Evolutionary conservation across 305 asterid genomes (phyloP), one percentile per base, ranked within the genome.

Genomic region (Withania somnifera): DNA sequence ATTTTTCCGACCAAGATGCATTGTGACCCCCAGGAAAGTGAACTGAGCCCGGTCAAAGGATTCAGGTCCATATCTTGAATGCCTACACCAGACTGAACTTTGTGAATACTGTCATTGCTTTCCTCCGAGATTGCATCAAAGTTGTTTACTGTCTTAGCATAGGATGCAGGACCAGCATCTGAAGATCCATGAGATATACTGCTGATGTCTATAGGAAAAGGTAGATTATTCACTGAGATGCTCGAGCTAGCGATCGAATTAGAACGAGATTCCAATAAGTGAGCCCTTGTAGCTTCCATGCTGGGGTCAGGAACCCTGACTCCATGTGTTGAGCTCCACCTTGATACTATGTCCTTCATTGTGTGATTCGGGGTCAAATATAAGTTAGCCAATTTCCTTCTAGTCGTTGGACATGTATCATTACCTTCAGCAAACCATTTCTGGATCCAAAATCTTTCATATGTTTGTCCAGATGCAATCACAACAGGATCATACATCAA

Each of bases 361-460:
- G 82, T 45, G 15, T 83, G 52, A 89, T 93, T 94, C 26, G 94
- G 87, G 13, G 89, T 92, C 84, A 89, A 73, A n/a, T 89, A 86
- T 54, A 91, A 79, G 81, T 87, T 78, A 19, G 83, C 66, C 51
- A 94, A 89, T 84, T 86, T 87, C 82, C 6, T 75, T 53, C 86
- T 84, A 34, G 93, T 92, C 87, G 78, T 86, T 0, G 97, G 98
- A 84, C 97, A 94, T 71, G 87, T 84, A 47, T 79, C 80, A 45
- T 90, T 88, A 52, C 95, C 97, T 84, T 93, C 97, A 40, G 87
- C 90, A n/a, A 94, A 89, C 98, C 97, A 94, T 69, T 88, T 94
- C 87, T 92, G 90, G 79, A 94, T 92, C 94, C 93, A 87, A 81
- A 83, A 86, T 84, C 93, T 92, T 87, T 94, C 98, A 51, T 82